These are phyloP conservation scores for Cyberlindnera bimundalis DNA, from an alignment of 805 yeast species.

Conservation along the genomic window DNA sequence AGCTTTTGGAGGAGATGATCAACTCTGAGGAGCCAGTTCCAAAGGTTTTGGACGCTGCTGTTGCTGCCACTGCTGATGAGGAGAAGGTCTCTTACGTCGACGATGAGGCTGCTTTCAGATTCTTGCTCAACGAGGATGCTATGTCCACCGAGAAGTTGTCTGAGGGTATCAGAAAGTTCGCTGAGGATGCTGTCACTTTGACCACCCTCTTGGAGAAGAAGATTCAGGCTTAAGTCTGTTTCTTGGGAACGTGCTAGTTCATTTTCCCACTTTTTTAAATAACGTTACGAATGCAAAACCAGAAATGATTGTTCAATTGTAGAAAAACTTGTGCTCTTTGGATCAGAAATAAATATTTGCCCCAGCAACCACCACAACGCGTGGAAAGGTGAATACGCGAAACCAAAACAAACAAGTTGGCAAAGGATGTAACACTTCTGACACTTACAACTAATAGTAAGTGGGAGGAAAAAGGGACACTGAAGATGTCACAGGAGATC, in stretches of 20 bases:
- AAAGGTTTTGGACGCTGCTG: constrained; percentile 66
- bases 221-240: constrained; percentile 37
- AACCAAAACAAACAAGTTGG: constrained; percentile 1
- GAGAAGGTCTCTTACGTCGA: constrained; percentile 77
- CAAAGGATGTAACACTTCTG: background rate
- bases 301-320: constrained; percentile 1
- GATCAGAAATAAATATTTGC: background rate
- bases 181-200: constrained; percentile 87
- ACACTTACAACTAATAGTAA: too few relatives aligned
- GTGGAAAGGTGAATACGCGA: constrained; percentile 1
- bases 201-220: constrained; percentile 60
- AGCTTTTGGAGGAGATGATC: constrained; percentile 80
- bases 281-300: constrained; percentile 8
- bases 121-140: constrained; percentile 87
- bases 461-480: too few relatives aligned
- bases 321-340: too few relatives aligned
- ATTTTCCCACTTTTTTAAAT: background rate
- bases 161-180: constrained; percentile 97
- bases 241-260: too few relatives aligned
- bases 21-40: constrained; percentile 80
- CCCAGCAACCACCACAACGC: too few relatives aligned
- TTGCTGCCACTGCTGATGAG: constrained; percentile 53
- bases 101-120: constrained; percentile 89
- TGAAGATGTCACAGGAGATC: constrained; percentile 22
- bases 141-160: constrained; percentile 98